Conservation (phyloP, 2,329 filamentous ascomycete species). For the Sordariomycetes sp. region DNA sequence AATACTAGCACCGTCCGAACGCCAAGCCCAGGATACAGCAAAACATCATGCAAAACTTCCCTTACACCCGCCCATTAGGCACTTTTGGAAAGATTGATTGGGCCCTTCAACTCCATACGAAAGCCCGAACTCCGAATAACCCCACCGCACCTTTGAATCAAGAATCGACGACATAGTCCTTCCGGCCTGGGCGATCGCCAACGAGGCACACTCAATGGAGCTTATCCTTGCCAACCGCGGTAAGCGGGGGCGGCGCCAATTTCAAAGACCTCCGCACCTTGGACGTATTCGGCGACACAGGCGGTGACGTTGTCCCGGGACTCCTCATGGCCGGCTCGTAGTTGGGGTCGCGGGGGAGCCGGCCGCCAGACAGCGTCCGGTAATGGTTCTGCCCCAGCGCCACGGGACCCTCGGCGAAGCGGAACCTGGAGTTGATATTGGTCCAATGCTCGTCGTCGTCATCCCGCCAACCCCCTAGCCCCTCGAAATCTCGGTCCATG, state of each 20-base stretch:
- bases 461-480: conserved; percentile 46
- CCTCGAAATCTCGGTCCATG: conserved; percentile 46
- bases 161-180: neutral
- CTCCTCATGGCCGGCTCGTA: neutral
- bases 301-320: neutral
- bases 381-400: conserved; percentile 22
- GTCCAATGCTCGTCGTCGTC: conserved; percentile 31
- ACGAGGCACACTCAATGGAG: neutral
- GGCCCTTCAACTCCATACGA: neutral
- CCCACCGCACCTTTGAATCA: neutral
- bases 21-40: neutral
- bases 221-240: neutral
- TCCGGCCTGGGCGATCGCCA: neutral
- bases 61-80: neutral
- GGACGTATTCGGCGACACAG: conserved; percentile 33
- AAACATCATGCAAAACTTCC: neutral
- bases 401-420: conserved; percentile 32
- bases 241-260: neutral
- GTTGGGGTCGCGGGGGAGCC: neutral
- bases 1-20: neutral
- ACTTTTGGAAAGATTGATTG: neutral
- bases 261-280: conserved; percentile 31
- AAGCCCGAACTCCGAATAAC: neutral
- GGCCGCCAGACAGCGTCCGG: conserved; percentile 26
- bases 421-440: conserved; percentile 39